Evolutionary conservation across 129 eudicot species (phyloP).

Genomic region (Saussurea involucrata): DNA sequence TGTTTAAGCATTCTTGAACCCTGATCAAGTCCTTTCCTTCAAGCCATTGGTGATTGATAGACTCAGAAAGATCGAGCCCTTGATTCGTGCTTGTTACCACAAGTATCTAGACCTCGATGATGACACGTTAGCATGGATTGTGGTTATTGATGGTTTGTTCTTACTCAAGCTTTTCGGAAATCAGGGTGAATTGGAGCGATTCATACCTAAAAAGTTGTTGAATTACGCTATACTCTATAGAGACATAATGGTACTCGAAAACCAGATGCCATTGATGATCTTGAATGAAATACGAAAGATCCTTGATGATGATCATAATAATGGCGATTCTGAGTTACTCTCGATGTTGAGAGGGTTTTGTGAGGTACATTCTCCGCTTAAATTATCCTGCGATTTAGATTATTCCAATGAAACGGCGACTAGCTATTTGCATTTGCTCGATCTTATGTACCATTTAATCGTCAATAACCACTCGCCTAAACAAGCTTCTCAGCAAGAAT

Average conservation of each 20-base stretch:
- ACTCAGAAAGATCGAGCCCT: slow-evolving; percentile 23
- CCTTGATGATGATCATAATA: neutral
- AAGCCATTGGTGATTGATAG: slow-evolving; percentile 11
- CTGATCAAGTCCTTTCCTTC: slow-evolving; percentile 1
- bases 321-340: slow-evolving; percentile 10
- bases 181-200: slow-evolving; percentile 4
- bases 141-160: slow-evolving; percentile 40
- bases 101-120: slow-evolving; percentile 38
- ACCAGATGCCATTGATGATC: slow-evolving; percentile 38
- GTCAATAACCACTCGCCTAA: slow-evolving; percentile 10
- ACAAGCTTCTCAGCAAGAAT: neutral
- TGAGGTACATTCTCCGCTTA: slow-evolving; percentile 40
- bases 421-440: slow-evolving; percentile 32
- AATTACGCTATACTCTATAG: slow-evolving; percentile 14
- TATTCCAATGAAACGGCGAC: neutral
- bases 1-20: slow-evolving; percentile 17
- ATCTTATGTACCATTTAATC: slow-evolving; percentile 35
- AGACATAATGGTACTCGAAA: slow-evolving; percentile 47
- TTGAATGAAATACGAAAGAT: slow-evolving; percentile 29
- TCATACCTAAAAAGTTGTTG: slow-evolving; percentile 12
- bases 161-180: slow-evolving; percentile 27
- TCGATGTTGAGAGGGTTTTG: slow-evolving; percentile 24
- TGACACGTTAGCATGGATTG: slow-evolving; percentile 31
- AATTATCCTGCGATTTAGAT: neutral
- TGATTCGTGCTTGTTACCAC: slow-evolving; percentile 35